Base-by-base conservation (phyloP, 1,139 yeast species). In the Lodderomyces oxycetoniae region DNA sequence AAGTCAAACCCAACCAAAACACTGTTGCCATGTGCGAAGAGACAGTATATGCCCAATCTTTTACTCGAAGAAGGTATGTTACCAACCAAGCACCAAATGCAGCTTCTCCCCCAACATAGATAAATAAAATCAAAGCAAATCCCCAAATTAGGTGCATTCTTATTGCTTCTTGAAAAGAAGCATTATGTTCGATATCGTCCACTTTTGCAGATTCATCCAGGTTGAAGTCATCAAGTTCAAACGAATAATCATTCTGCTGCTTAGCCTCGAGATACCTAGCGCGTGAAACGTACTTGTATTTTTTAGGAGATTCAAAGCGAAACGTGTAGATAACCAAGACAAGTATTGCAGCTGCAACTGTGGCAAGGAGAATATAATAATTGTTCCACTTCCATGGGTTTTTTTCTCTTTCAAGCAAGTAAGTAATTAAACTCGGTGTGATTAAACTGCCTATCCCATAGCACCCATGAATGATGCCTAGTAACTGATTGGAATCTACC, bases 361-460 rank as follows among this genome's bases (percentile, higher is more conserved):
- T 35, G 3, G 63, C 44, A 17, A 73, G 48, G 3, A 72, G 46
- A n/a, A 59, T 33, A 45, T 71, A 75, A 45, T 65, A 71, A 13
- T 63, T 56, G 42, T 67, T 63, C 79, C 79, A 74, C 8, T 39
- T 29, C 72, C 73, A 67, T 1, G 71, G 69, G 48, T 59, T 38
- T 40, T 55, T 11, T 13, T 50, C 30, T 26, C 52, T 50, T 37
- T 59, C 61, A 17, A 68, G 46, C 28, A 74, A 61, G 34, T 56
- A 48, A 0, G 80, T 67, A n/a, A 76, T 70, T 17, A 75, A 42
- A 4, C 78, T 71, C 0, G 91, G 88, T 1, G 85, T 69, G 0
- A 77, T 58, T 63, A 80, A 72, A 32, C 85, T 76, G 1, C 88
- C 87, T 5, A 78, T 53, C 0, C 89, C 89, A 49, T 78, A 81